Evolutionary conservation across 148 eudicot species (phyloP).

Genomic region (Rhododendron mucronatum): DNA sequence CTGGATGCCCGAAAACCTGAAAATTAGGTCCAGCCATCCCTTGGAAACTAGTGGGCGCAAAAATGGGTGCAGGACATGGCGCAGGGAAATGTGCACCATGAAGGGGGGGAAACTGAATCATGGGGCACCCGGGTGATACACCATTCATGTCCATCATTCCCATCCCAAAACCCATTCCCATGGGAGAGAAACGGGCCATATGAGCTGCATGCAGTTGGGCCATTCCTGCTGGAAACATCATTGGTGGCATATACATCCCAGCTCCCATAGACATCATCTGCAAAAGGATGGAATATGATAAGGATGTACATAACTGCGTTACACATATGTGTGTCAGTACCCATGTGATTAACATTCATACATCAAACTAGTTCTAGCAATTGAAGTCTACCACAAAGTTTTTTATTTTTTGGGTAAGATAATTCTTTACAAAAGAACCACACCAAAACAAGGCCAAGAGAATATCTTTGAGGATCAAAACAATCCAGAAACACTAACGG

Average conservation of each 20-base stretch:
- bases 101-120: conserved; percentile 41
- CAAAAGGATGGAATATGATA: neutral
- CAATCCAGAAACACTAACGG: neutral
- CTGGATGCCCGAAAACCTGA: conserved; percentile 46
- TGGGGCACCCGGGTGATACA: conserved; percentile 31
- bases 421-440: neutral
- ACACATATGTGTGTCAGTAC: neutral
- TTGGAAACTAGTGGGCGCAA: conserved; percentile 38
- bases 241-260: conserved; percentile 84
- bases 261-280: conserved; percentile 96
- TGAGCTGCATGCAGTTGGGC: conserved; percentile 68
- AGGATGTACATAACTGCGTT: neutral
- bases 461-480: neutral
- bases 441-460: neutral
- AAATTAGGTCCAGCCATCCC: conserved; percentile 47
- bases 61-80: conserved; percentile 13
- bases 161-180: conserved; percentile 67
- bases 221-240: conserved; percentile 83
- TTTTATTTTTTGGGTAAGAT: neutral
- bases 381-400: neutral
- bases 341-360: neutral
- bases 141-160: conserved; percentile 59
- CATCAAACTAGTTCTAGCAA: neutral
- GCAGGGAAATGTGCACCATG: conserved; percentile 50
- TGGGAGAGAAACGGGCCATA: conserved; percentile 62